These are phyloP conservation scores for Ophiostoma ips DNA, from an alignment of 2,329 filamentous ascomycete genomes.

Conservation along the genomic window DNA sequence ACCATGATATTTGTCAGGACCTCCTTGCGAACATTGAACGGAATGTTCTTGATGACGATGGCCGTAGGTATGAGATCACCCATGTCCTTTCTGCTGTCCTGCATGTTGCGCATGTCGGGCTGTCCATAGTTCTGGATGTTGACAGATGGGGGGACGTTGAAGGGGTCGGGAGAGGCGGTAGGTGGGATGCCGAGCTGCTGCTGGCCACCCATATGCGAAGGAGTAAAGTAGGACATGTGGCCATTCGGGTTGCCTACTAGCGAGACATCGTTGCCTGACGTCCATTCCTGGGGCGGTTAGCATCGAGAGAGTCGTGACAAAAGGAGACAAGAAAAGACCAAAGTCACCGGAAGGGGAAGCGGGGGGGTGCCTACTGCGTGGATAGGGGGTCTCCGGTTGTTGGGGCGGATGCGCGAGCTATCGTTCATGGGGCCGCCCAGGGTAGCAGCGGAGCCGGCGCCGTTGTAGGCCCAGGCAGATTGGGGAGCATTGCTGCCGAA, in stretches of 20 bases:
- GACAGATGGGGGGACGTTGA: conserved; percentile 11
- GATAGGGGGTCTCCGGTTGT: conserved; percentile 46
- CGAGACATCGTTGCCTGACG: conserved; percentile 9
- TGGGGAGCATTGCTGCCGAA: conserved; percentile 26
- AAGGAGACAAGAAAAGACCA: conserved; percentile 4
- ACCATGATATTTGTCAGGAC: conserved; percentile 88
- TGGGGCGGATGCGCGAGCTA: conserved; percentile 38
- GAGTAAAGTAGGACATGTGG: conserved; percentile 11
- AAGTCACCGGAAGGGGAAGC: too few relatives aligned
- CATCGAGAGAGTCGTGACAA: background rate
- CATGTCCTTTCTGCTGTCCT: conserved; percentile 35
- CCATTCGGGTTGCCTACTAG: conserved; percentile 9
- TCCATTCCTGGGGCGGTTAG: conserved; percentile 14
- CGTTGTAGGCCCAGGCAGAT: conserved; percentile 55
- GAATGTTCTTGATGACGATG: conserved; percentile 99
- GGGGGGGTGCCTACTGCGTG: conserved; percentile 48
- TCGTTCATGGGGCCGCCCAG: conserved; percentile 52
- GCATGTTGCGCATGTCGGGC: conserved; percentile 25
- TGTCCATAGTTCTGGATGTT: conserved; percentile 25
- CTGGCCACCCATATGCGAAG: conserved; percentile 5
- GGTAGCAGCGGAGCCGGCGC: conserved; percentile 42
- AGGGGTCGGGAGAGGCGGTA: conserved; percentile 27
- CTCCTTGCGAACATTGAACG: conserved; percentile 96
- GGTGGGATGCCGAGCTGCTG: conserved; percentile 22
- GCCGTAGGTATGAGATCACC: conserved; percentile 95